These are phyloP conservation scores for Oryza punctata DNA, from an alignment of 176 grass and related monocot species.

Conservation along the genomic window DNA sequence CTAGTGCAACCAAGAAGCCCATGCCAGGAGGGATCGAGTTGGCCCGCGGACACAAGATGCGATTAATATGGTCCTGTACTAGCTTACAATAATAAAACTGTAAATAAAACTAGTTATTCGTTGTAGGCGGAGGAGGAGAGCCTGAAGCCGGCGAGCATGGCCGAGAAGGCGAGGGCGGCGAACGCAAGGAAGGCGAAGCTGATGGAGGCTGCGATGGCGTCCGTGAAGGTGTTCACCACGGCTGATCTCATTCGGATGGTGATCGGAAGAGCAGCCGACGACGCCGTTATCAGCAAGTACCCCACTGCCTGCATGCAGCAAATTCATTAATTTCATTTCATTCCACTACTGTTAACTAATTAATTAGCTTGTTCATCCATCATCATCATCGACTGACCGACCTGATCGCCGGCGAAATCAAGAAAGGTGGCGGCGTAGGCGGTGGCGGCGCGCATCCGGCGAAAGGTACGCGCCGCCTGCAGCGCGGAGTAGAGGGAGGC, in stretches of 20 bases:
- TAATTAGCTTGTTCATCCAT: no score
- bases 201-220: constrained; percentile 65
- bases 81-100: no score
- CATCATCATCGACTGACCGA: constrained; percentile 7
- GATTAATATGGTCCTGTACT: no score
- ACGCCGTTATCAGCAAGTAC: constrained; percentile 70
- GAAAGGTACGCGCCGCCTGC: constrained; percentile 36
- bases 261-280: constrained; percentile 79
- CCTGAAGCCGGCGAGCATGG: constrained; percentile 63
- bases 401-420: constrained; percentile 81
- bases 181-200: constrained; percentile 68
- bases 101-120: no score
- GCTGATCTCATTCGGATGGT: constrained; percentile 78
- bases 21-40: no score
- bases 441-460: neutral
- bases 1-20: no score
- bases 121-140: constrained; percentile 19
- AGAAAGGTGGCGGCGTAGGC: constrained; percentile 25
- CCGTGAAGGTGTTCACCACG: constrained; percentile 69
- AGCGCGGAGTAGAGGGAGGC: constrained; percentile 56
- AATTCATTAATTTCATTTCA: no score
- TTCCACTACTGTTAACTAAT: no score
- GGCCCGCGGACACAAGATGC: no score
- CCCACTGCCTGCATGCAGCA: constrained; percentile 51
- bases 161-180: constrained; percentile 52